Evolutionary conservation across 768 basidiomycete genomes (phyloP), one percentile per base, ranked within the genome.

Genomic region (Cantharellus anzutake): DNA sequence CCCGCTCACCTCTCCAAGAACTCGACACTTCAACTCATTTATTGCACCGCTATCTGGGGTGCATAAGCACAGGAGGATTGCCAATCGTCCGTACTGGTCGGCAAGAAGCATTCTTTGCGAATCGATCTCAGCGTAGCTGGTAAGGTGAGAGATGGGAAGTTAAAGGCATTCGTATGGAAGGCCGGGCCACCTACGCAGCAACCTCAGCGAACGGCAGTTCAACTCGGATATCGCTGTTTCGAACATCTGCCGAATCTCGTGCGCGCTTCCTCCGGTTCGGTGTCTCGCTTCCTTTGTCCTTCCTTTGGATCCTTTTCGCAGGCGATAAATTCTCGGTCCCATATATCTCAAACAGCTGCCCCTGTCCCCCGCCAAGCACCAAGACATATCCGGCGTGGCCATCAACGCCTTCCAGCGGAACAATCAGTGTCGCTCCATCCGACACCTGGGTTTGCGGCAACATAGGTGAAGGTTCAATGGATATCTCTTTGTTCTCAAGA

Each of bases 121-220:
- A 37, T 71, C 70, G 35, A 11, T 37, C 14, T 11, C 7, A 37
- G 7, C 44, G 29, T 48, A 48, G 11, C 44, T 48, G 44, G 44
- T 11, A 29, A 48, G 11, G 44, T 11, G 29, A 48, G 44, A 29
- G 44, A 11, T 48, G 44, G 44, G 11, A 11, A 48, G 44, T 48
- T 29, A 29, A 48, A 11, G 11, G 11, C 37, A 48, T 58, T 34
- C 16, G 59, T 38, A 5, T 58, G 51, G 29, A 60, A 7, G 41
- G 35, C 4, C 51, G 29, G 5, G 34, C 39, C 2, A 71, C 81
- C 64, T 67, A 89, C 86, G 82, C 79, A 62, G 79, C 74, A 44
- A 89, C 73, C 61, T 81, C 78, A 60, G 75, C 78, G 80, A 84
- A 88, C 4, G 84, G 84, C 87, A 86, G 88, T 11, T 80, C 76